Base-by-base conservation (phyloP, 345 rosid genomes). In the Hevea brasiliensis region DNA sequence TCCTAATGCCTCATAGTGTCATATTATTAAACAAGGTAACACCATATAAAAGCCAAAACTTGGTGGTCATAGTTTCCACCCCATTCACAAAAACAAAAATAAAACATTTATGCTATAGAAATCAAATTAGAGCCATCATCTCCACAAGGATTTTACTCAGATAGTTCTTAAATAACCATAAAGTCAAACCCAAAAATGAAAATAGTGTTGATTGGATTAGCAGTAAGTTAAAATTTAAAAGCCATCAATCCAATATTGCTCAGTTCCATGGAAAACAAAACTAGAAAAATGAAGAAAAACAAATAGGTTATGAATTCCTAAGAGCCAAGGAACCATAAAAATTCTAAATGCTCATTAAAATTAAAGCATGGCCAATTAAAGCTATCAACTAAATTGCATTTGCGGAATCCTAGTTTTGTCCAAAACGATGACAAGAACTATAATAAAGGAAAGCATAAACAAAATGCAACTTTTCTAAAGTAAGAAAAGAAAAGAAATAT, bases 361-460 rank as follows among this genome's bases (percentile, higher is more conserved):
- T 21, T 14, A 27, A 47, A 67, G 29, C 70, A 18, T 9, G 18
- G 56, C 58, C 29, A 61, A 72, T 51, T 51, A 32, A 62, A 62
- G 37, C 41, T 51, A 35, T 40, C 20, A 62, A 51, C 37, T 18
- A 61, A 35, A 62, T 50, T 60, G 40, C 69, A 62, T 35, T 53
- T 50, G 24, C 74, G 48, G 56, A 40, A 71, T 17, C 57, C 59
- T 51, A 11, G 29, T 48, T 47, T 59, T 44, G 53, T 55, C 32
- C 56, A 70, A n/a, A 57, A 56, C 42, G 32, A 47, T 47, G 8
- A 44, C 37, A 24, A 70, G 54, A 45, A 48, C 21, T 32, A 57
- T 3, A 64, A 27, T 2, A 27, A 24, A 17, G 27, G 12, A 51
- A 41, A 54, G 53, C 65, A 48, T 9, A 48, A 37, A 48, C 8